A percentile compares a stretch with the other conserved stretches of the same genome.
Conservation (phyloP, 2,329 filamentous ascomycete species). For the Macroventuria anomochaeta region DNA sequence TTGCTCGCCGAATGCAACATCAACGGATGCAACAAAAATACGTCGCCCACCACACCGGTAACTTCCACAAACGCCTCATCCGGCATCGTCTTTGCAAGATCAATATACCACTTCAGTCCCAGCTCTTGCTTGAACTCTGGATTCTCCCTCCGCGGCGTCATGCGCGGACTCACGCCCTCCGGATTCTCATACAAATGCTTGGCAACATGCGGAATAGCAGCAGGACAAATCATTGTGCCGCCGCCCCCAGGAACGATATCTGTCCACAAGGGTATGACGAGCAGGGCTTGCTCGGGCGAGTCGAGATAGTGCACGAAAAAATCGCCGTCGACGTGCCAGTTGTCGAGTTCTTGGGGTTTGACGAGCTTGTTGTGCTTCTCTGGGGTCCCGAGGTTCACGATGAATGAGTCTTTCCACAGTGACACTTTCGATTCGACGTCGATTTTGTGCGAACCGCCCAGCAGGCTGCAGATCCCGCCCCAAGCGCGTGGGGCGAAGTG, state of each 20-base stretch:
- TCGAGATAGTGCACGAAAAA: constrained; percentile 77
- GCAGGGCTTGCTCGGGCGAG: constrained; percentile 70
- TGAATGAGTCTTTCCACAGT: constrained; percentile 71
- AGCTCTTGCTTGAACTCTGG: constrained; percentile 53
- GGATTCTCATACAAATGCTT: constrained; percentile 65
- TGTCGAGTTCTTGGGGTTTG: constrained; percentile 60
- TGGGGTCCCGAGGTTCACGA: constrained; percentile 70
- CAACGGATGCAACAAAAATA: constrained; percentile 65
- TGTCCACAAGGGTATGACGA: constrained; percentile 72
- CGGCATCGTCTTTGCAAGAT: constrained; percentile 46
- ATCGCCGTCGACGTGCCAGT: constrained; percentile 75
- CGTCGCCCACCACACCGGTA: constrained; percentile 61
- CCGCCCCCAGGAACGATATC: constrained; percentile 67
- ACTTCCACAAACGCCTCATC: constrained; percentile 61
- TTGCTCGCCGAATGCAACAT: constrained; percentile 65
- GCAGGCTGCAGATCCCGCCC: constrained; percentile 69
- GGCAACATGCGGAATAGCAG: constrained; percentile 64
- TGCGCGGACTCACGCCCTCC: constrained; percentile 69
- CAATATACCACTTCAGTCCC: constrained; percentile 55
- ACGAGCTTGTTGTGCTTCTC: constrained; percentile 58
- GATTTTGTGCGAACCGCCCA: constrained; percentile 62
- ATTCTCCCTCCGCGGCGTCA: constrained; percentile 62
- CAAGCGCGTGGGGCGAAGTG: constrained; percentile 70
- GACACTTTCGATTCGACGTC: constrained; percentile 49
- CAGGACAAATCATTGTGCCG: constrained; percentile 69